Conservation (phyloP, 164 flowering plant genomes). For the Warburgia ugandensis region DNA sequence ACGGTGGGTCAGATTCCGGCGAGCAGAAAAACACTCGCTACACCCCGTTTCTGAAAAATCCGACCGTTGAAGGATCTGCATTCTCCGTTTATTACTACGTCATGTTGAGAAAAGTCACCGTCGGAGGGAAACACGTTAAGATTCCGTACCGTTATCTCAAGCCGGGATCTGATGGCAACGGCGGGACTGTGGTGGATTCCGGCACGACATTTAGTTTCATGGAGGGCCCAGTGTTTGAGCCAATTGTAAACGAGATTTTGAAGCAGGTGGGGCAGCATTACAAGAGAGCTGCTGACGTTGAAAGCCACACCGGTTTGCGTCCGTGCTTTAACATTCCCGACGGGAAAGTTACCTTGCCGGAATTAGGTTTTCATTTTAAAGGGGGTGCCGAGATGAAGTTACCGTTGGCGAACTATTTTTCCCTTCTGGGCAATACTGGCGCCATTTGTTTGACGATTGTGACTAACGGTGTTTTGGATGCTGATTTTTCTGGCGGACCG, state of each 20-base stretch:
- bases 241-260: conserved; percentile 42
- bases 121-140: conserved; percentile 47
- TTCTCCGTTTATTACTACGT: conserved; percentile 58
- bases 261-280: conserved; percentile 30
- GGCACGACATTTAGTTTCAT: conserved; percentile 75
- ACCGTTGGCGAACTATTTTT: conserved; percentile 54
- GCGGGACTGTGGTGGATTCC: conserved; percentile 73
- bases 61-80: conserved; percentile 18
- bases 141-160: conserved; percentile 41
- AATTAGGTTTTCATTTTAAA: conserved; percentile 47
- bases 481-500: conserved; percentile 28
- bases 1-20: conserved; percentile 19
- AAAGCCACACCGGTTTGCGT: conserved; percentile 32
- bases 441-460: conserved; percentile 51
- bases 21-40: conserved; percentile 31
- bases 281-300: conserved; percentile 30
- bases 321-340: conserved; percentile 55
- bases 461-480: conserved; percentile 15
- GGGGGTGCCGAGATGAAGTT: conserved; percentile 62
- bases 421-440: conserved; percentile 18
- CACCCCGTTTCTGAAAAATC: conserved; percentile 56
- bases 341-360: conserved; percentile 28
- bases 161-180: conserved; percentile 48
- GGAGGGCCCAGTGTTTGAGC: conserved; percentile 38
- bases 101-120: conserved; percentile 36